Evolutionary conservation across 805 yeast species (phyloP).

Genomic region (Schwanniomyces occidentalis): DNA sequence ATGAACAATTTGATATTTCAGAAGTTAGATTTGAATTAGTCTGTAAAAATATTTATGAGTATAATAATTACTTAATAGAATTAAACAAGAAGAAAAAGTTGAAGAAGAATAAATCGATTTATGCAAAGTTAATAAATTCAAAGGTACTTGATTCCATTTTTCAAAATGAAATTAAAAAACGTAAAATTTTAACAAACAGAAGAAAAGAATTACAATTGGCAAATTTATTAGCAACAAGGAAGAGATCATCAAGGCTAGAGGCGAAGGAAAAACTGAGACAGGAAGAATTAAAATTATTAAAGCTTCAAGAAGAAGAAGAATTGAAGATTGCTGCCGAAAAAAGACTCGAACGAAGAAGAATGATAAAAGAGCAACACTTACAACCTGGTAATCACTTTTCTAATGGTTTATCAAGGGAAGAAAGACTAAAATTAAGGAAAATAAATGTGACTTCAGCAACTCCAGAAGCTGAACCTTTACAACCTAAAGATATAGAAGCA

Average conservation of each 20-base stretch:
- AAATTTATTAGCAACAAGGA: conserved; percentile 63
- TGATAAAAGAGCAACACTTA: conserved; percentile 30
- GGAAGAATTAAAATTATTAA: conserved; percentile 54
- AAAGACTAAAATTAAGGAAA: conserved; percentile 33
- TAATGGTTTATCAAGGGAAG: conserved; percentile 32
- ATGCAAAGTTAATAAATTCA: conserved; percentile 14
- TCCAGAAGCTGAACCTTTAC: too few relatives aligned
- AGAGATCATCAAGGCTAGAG: conserved; percentile 72
- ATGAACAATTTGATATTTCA: conserved; percentile 31
- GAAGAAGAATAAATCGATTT: conserved; percentile 24
- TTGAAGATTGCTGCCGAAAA: conserved; percentile 44
- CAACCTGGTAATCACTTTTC: conserved; percentile 8
- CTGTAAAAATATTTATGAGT: conserved; percentile 31
- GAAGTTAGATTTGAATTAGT: conserved; percentile 30
- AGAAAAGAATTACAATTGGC: conserved; percentile 66
- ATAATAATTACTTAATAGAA: conserved; percentile 20
- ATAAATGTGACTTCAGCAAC: too few relatives aligned
- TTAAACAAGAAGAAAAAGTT: conserved; percentile 28
- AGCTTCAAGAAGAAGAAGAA: conserved; percentile 47
- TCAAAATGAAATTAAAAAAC: conserved; percentile 50
- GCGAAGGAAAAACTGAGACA: conserved; percentile 53
- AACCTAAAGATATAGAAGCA: too few relatives aligned
- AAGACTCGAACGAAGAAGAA: conserved; percentile 42
- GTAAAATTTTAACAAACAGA: conserved; percentile 54
- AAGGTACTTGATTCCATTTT: conserved; percentile 21